Evolutionary conservation across 106 monocot genomes (phyloP).

Genomic region (Platanthera zijinensis): DNA sequence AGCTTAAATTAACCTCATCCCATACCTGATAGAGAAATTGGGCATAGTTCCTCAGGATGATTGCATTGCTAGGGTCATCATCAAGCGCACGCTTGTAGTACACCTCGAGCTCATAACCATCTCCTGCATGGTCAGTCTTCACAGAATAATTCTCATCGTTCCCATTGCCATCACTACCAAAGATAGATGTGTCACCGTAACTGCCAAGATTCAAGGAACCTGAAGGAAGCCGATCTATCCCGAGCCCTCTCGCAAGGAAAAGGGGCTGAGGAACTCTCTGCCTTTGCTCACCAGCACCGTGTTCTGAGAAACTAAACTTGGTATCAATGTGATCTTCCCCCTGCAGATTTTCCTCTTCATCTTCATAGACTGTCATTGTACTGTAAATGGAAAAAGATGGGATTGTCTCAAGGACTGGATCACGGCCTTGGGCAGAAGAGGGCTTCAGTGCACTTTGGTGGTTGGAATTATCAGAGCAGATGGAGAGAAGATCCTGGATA

Average conservation of each 20-base stretch:
- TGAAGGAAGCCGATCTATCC: slow-evolving; percentile 47
- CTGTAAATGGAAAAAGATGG: slow-evolving; percentile 34
- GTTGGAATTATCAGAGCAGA: slow-evolving; percentile 3
- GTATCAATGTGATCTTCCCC: slow-evolving; percentile 10
- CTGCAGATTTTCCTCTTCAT: slow-evolving; percentile 3
- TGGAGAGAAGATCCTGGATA: slow-evolving; percentile 22
- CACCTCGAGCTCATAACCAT: slow-evolving; percentile 34
- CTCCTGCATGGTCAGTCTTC: slow-evolving; percentile 18
- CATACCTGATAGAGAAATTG: slow-evolving; percentile 69
- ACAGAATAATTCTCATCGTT: slow-evolving; percentile 9
- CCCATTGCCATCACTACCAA: slow-evolving; percentile 13
- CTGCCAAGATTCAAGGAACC: slow-evolving; percentile 17
- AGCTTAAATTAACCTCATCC: neutral
- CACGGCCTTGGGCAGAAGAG: slow-evolving; percentile 1
- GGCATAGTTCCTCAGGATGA: slow-evolving; percentile 72
- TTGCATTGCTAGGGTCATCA: slow-evolving; percentile 52
- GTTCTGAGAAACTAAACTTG: slow-evolving; percentile 10
- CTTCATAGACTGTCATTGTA: neutral
- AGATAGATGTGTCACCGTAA: slow-evolving; percentile 5
- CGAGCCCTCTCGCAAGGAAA: slow-evolving; percentile 60
- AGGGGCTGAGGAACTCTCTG: slow-evolving; percentile 18
- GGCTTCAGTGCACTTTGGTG: neutral
- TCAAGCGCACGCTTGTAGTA: slow-evolving; percentile 65
- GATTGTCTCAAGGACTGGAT: slow-evolving; percentile 23
- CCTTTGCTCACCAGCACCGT: neutral